Evolutionary conservation across 1,139 yeast species (phyloP).

Genomic region (Hemisphaericaspora lyxosophila): DNA sequence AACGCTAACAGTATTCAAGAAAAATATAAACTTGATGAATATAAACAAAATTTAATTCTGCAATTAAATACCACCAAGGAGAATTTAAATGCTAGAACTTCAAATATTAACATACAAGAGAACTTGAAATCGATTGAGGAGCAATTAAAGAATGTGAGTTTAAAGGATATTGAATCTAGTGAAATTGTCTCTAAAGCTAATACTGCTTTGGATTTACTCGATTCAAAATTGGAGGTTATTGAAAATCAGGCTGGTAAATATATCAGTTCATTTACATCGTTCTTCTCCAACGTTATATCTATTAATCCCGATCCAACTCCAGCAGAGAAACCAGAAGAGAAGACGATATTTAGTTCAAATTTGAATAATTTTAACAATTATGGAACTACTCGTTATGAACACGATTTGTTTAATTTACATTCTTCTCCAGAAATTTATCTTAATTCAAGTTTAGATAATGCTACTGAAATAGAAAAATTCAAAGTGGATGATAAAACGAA

Average conservation of each 20-base stretch:
- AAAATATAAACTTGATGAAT: slow-evolving; percentile 41
- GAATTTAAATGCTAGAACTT: slow-evolving; percentile 19
- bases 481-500: slow-evolving; percentile 52
- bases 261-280: slow-evolving; percentile 56
- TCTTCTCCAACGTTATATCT: slow-evolving; percentile 53
- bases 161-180: slow-evolving; percentile 18
- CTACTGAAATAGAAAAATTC: slow-evolving; percentile 26
- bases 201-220: slow-evolving; percentile 61
- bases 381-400: slow-evolving; percentile 43
- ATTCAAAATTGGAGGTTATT: slow-evolving; percentile 63
- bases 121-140: slow-evolving; percentile 32
- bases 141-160: slow-evolving; percentile 28
- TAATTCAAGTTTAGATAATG: slow-evolving; percentile 17
- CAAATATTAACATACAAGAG: slow-evolving; percentile 22
- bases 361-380: slow-evolving; percentile 29
- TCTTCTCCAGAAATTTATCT: slow-evolving; percentile 26
- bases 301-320: slow-evolving; percentile 30
- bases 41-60: slow-evolving; percentile 34
- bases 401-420: slow-evolving; percentile 42
- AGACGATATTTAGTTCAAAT: slow-evolving; percentile 20
- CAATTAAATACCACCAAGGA: slow-evolving; percentile 36
- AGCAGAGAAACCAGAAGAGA: slow-evolving; percentile 15
- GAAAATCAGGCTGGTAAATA: slow-evolving; percentile 65
- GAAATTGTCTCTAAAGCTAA: slow-evolving; percentile 42
- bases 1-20: slow-evolving; percentile 35